phyloP scores from a whole-genome alignment of 306 rosid species.

The Begonia peltatifolia region DNA sequence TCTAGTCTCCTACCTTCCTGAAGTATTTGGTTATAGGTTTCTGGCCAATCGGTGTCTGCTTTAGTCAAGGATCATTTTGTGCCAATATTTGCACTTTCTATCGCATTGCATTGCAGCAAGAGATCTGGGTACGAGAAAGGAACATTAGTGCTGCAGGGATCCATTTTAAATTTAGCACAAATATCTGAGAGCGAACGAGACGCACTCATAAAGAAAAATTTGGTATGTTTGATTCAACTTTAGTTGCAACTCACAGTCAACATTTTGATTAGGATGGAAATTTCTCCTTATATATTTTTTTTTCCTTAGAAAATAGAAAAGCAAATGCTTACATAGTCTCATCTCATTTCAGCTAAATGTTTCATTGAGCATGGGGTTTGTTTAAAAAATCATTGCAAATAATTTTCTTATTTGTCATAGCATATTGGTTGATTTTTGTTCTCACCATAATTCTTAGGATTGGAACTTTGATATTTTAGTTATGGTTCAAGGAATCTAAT shows the following conservation, averaged over 20 bases:
- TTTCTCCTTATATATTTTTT: too few relatives aligned
- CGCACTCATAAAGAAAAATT: slow-evolving; percentile 65
- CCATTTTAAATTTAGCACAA: slow-evolving; percentile 51
- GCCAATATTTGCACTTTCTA: slow-evolving; percentile 55
- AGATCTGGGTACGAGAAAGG: slow-evolving; percentile 55
- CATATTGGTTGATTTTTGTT: too few relatives aligned
- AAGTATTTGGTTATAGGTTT: slow-evolving; percentile 39
- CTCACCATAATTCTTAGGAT: too few relatives aligned
- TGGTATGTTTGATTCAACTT: slow-evolving; percentile 36
- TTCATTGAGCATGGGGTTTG: too few relatives aligned
- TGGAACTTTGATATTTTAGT: too few relatives aligned
- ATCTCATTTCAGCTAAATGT: too few relatives aligned
- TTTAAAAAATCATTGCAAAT: too few relatives aligned
- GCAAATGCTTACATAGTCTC: too few relatives aligned
- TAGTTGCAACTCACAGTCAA: slow-evolving; percentile 2
- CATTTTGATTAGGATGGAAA: background rate
- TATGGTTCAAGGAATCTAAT: too few relatives aligned
- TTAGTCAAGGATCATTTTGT: slow-evolving; percentile 59
- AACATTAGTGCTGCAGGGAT: slow-evolving; percentile 56
- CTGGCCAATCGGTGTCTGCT: slow-evolving; percentile 46
- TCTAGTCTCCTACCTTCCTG: background rate
- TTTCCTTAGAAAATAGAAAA: too few relatives aligned
- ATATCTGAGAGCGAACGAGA: slow-evolving; percentile 75
- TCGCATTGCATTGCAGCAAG: slow-evolving; percentile 69
- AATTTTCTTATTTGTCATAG: too few relatives aligned